A percentile compares a stretch with the other conserved stretches of the same genome.
Conservation (phyloP, 2,329 filamentous ascomycete species). For the Fusarium sacchari region DNA sequence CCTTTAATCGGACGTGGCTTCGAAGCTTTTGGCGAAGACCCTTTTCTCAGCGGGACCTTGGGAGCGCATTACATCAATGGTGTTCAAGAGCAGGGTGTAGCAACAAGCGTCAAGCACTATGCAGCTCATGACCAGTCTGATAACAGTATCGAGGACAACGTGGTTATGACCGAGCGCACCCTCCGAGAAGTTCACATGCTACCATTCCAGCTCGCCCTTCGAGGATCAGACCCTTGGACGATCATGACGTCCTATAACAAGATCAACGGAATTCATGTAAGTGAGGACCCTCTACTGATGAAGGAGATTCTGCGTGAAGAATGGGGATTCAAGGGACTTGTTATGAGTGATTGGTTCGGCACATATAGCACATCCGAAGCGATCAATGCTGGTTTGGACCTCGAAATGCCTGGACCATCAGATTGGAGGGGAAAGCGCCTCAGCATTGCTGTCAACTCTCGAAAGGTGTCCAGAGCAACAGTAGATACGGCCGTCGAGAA, state of each 20-base stretch:
- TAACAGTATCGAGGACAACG: conserved; percentile 39
- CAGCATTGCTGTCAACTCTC: conserved; percentile 42
- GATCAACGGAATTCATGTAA: conserved; percentile 53
- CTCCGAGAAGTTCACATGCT: conserved; percentile 43
- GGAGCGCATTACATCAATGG: conserved; percentile 48
- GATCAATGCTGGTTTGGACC: conserved; percentile 41
- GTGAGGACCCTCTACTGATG: conserved; percentile 33
- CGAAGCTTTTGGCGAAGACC: conserved; percentile 54
- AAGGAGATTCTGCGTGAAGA: conserved; percentile 47
- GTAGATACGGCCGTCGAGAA: conserved; percentile 44
- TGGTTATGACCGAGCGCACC: conserved; percentile 33
- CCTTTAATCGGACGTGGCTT: conserved; percentile 56
- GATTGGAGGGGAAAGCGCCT: conserved; percentile 37
- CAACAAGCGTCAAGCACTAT: conserved; percentile 56
- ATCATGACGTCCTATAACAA: conserved; percentile 47
- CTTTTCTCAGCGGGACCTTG: conserved; percentile 52
- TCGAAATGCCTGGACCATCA: conserved; percentile 51
- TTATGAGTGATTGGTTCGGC: conserved; percentile 50
- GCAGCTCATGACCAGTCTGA: conserved; percentile 52
- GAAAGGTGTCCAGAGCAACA: conserved; percentile 30
- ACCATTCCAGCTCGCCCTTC: conserved; percentile 53
- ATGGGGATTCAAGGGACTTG: conserved; percentile 32
- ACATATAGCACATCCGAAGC: conserved; percentile 45
- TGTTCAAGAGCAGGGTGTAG: conserved; percentile 52
- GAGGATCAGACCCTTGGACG: conserved; percentile 51